A percentile compares a stretch with the other conserved stretches of the same genome.
These are phyloP conservation scores for Arthrocladium fulminans DNA, from an alignment of 2,329 filamentous ascomycete species.

Conservation along the genomic window DNA sequence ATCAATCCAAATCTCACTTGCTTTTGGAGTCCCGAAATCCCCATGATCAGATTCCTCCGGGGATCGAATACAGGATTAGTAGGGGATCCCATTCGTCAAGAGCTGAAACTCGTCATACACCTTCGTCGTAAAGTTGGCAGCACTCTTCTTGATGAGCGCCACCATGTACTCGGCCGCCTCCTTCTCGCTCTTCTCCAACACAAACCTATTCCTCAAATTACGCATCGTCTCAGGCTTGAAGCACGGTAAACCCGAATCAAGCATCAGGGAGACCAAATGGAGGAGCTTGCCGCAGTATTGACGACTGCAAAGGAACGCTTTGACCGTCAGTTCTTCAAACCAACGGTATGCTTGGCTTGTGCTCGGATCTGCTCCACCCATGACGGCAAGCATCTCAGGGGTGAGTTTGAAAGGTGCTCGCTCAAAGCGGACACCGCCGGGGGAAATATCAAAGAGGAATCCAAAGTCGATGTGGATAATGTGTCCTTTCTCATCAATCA, in stretches of 20 bases:
- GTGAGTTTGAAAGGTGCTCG: slow-evolving; percentile 97
- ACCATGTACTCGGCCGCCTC: slow-evolving; percentile 94
- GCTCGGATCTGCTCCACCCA: slow-evolving; percentile 59
- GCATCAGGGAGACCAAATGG: slow-evolving; percentile 87
- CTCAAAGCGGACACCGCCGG: slow-evolving; percentile 94
- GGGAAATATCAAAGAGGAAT: slow-evolving; percentile 98
- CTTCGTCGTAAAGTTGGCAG: slow-evolving; percentile 81
- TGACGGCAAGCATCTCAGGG: slow-evolving; percentile 95
- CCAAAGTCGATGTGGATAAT: slow-evolving; percentile 98
- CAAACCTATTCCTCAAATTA: slow-evolving; percentile 88
- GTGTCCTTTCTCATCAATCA: slow-evolving; percentile 95
- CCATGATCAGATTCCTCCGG: background rate
- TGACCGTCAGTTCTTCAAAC: slow-evolving; percentile 95
- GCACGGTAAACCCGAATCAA: slow-evolving; percentile 90
- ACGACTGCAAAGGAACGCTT: slow-evolving; percentile 81
- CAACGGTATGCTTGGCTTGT: slow-evolving; percentile 83
- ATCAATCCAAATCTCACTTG: too few relatives aligned
- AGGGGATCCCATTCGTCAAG: slow-evolving; percentile 94
- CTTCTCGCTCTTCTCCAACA: slow-evolving; percentile 79
- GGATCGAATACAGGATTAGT: slow-evolving; percentile 40
- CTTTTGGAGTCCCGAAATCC: background rate
- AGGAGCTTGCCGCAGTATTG: slow-evolving; percentile 81
- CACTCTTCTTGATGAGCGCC: slow-evolving; percentile 80
- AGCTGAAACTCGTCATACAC: slow-evolving; percentile 98
- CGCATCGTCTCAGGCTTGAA: slow-evolving; percentile 94